These are phyloP conservation scores for Anacardium occidentale DNA, from an alignment of 345 rosid genomes.

Conservation along the genomic window DNA sequence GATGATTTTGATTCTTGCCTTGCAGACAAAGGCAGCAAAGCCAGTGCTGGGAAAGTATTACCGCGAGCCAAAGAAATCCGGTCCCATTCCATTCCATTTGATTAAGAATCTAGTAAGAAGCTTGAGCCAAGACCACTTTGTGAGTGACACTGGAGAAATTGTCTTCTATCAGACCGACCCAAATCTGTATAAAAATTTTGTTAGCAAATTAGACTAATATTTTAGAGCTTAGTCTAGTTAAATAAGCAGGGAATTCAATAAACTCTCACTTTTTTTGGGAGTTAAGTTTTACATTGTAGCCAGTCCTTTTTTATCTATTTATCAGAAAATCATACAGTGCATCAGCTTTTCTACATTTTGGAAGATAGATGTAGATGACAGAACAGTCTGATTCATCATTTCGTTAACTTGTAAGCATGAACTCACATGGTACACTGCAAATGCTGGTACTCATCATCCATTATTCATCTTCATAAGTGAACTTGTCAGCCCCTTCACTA, in stretches of 20 bases:
- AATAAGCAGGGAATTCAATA: background rate
- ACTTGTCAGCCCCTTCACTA: too few relatives aligned
- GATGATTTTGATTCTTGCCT: background rate
- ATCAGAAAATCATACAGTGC: background rate
- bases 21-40: conserved; percentile 72
- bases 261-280: background rate
- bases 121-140: conserved; percentile 66
- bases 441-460: too few relatives aligned
- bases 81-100: conserved; percentile 66
- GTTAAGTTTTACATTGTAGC: background rate
- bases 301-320: background rate
- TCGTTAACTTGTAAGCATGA: too few relatives aligned
- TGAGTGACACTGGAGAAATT: conserved; percentile 69
- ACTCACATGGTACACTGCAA: too few relatives aligned
- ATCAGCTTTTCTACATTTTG: too few relatives aligned
- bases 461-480: too few relatives aligned
- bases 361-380: background rate
- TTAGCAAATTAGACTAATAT: conserved; percentile 27
- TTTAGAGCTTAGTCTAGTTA: background rate
- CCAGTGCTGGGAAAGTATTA: conserved; percentile 79
- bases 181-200: conserved; percentile 21
- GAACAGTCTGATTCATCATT: too few relatives aligned
- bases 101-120: conserved; percentile 52
- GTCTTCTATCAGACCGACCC: conserved; percentile 70
- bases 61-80: conserved; percentile 71